Percentiles rank a stretch among this genome's conserved stretches.
phyloP scores from a whole-genome alignment of 257 asterid species.

The Nicotiana obtusifolia region DNA sequence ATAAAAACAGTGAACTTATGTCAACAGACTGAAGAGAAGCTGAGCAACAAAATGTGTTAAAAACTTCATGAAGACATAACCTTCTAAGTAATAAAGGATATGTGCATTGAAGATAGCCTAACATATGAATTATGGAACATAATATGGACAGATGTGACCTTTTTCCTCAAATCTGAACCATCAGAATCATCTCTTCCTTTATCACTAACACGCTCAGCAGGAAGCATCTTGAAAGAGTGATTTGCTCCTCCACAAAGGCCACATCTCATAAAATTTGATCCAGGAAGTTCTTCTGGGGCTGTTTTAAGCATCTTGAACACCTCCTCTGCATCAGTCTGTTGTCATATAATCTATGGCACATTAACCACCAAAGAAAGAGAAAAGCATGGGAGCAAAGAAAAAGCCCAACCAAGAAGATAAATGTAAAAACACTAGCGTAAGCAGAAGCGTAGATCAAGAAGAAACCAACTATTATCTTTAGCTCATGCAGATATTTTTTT shows the following conservation, averaged over 20 bases:
- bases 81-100: background rate
- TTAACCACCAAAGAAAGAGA: background rate
- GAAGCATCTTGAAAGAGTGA: conserved; percentile 56
- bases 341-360: background rate
- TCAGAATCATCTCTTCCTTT: conserved; percentile 31
- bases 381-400: background rate
- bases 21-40: background rate
- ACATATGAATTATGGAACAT: background rate
- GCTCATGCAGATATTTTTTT: background rate
- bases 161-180: conserved; percentile 46
- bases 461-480: background rate
- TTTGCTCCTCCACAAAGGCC: conserved; percentile 85
- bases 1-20: background rate
- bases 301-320: conserved; percentile 61
- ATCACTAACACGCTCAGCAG: conserved; percentile 31
- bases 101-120: background rate
- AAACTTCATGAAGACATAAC: background rate
- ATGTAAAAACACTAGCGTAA: conserved; percentile 4
- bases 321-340: conserved; percentile 82
- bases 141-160: conserved; percentile 25
- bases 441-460: background rate
- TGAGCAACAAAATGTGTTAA: background rate
- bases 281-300: conserved; percentile 37
- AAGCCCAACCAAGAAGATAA: background rate
- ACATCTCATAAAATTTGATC: conserved; percentile 58